Evolutionary conservation across 2,329 filamentous ascomycete genomes (phyloP), one percentile per base, ranked within the genome.

Genomic region (Fusarium sp.): DNA sequence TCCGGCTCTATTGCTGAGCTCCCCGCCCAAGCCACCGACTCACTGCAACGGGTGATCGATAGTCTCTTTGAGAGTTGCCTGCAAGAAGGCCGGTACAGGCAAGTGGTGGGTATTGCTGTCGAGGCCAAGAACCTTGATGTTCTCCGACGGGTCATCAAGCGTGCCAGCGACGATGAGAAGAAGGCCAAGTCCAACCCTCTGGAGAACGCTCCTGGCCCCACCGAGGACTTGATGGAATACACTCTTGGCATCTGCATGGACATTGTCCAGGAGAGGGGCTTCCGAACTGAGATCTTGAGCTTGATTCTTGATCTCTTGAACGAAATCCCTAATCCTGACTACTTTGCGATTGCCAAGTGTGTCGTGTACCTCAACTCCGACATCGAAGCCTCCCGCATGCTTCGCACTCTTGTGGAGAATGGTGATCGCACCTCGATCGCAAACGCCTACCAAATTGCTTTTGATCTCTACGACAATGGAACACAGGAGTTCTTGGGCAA

Each of bases 381-480:
- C 79, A 92, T 94, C 58, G 93, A 98, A 87, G 96, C 96, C 0
- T 95, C 95, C 11, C 90, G 90, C 72, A 95, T 99, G 84, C 90
- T 99, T 47, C 90, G 90, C 61, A 92, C 94, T 76, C 89, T 99
- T 24, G 92, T 98, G 11, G 89, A 93, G 70, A 93, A 93, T 74
- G 94, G 91, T 7, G 94, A 97, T 76, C 88, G 91, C 60, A 91
- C 91, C 69, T 95, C 94, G 1, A 90, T 94, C 18, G 93, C 95
- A 22, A 93, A 94, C 59, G 96, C 96, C 20, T 99, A 98, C 82
- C 96, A 99, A 82, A 97, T 99, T 66, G 96, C 96, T 2, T 99
- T 99, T 79, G 96, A 99, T 79, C 88, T 99, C 7, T 98, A 98
- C 83, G 96, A 99, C 84, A 99, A 99, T 80, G 96, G 96, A 76